These are phyloP conservation scores for Fusarium penzigii DNA, from an alignment of 2,329 filamentous ascomycete species.

Conservation along the genomic window DNA sequence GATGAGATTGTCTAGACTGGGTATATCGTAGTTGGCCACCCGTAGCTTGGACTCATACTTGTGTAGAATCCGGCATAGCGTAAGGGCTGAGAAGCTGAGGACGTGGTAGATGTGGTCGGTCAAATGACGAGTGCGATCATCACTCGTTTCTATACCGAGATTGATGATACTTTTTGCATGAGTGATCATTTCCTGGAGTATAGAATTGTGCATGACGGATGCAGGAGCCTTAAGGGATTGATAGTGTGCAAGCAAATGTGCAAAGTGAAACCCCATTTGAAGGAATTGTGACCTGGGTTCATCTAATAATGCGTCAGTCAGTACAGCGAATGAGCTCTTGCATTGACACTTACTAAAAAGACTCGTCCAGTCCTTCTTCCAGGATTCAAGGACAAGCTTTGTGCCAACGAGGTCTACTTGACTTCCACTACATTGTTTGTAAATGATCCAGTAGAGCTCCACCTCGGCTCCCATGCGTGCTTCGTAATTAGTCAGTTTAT, in stretches of 20 bases:
- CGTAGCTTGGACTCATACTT: conserved; percentile 23
- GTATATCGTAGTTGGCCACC: conserved; percentile 11
- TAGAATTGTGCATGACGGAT: conserved; percentile 8
- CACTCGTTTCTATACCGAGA: conserved; percentile 30
- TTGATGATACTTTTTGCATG: conserved; percentile 27
- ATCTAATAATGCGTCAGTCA: conserved; percentile 13
- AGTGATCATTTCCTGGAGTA: conserved; percentile 26
- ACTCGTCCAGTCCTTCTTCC: conserved; percentile 23
- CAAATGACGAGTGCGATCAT: conserved; percentile 30
- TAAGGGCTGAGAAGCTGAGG: conserved; percentile 30
- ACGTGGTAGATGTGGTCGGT: conserved; percentile 34
- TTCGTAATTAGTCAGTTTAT: conserved; percentile 25
- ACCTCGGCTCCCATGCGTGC: conserved; percentile 31
- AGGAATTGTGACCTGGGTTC: conserved; percentile 32
- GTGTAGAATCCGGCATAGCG: conserved; percentile 21
- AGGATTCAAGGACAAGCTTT: conserved; percentile 14
- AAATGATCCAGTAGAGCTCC: conserved; percentile 30
- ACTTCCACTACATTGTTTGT: conserved; percentile 17
- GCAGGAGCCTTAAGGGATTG: conserved; percentile 23
- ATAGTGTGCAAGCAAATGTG: conserved; percentile 24
- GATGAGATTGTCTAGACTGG: conserved; percentile 16
- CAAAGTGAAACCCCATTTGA: conserved; percentile 32
- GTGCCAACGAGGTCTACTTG: conserved; percentile 10
- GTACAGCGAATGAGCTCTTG: not conserved
- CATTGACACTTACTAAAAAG: conserved; percentile 20